These are phyloP conservation scores for Urtica urens DNA, from an alignment of 306 rosid species.

Conservation along the genomic window DNA sequence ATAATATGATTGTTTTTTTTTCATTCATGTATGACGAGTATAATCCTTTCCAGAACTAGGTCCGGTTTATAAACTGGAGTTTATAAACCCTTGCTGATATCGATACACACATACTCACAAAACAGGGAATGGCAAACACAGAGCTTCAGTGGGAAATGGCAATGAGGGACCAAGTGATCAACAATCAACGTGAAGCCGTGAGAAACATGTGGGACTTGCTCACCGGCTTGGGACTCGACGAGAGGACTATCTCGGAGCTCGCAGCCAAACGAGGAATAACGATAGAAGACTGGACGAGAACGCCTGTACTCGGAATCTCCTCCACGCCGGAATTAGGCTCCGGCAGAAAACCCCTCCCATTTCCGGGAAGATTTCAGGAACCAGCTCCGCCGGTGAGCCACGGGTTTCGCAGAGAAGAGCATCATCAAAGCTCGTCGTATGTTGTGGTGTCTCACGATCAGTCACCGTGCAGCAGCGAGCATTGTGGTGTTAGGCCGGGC, in stretches of 20 bases:
- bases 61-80: neutral
- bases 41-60: no score
- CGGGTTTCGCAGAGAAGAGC: conserved; percentile 34
- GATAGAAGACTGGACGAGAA: conserved; percentile 37
- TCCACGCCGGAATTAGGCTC: conserved; percentile 17
- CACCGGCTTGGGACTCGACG: conserved; percentile 45
- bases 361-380: conserved; percentile 14
- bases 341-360: conserved; percentile 18
- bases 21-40: no score
- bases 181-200: conserved; percentile 41
- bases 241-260: conserved; percentile 34
- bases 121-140: conserved; percentile 52
- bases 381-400: no score
- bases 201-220: conserved; percentile 47
- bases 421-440: conserved; percentile 25
- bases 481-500: conserved; percentile 21
- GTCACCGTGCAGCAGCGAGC: conserved; percentile 29
- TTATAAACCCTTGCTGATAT: conserved; percentile 2
- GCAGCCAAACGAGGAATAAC: conserved; percentile 44
- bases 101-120: neutral
- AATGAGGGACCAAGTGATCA: conserved; percentile 55
- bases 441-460: conserved; percentile 26
- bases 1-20: no score
- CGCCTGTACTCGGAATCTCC: conserved; percentile 26
- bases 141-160: conserved; percentile 62